phyloP scores from a whole-genome alignment of 768 basidiomycete genomes.

The Mrakia gelida region DNA sequence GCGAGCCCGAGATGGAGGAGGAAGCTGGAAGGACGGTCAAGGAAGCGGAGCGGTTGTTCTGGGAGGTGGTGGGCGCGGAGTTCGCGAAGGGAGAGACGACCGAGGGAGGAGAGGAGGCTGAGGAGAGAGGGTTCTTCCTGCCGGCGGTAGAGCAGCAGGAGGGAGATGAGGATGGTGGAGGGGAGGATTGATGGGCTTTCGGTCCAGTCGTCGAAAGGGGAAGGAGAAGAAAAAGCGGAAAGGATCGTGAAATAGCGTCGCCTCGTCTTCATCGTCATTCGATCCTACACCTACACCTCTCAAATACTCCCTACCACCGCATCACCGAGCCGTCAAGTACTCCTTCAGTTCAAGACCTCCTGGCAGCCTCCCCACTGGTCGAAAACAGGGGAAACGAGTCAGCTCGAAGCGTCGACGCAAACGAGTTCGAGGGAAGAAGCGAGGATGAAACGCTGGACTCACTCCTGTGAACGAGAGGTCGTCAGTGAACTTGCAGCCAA shows the following conservation, averaged over 20 bases:
- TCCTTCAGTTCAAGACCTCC: not conserved
- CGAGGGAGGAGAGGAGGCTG: slow-evolving; percentile 56
- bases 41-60: slow-evolving; percentile 59
- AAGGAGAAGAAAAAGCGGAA: not conserved
- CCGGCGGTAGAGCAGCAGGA: slow-evolving; percentile 16
- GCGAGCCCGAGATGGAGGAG: slow-evolving; percentile 52
- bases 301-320: not conserved
- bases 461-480: not conserved
- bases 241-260: no score
- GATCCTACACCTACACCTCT: no score
- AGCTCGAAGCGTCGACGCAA: no score
- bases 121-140: slow-evolving; percentile 50
- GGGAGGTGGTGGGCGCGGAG: slow-evolving; percentile 47
- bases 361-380: slow-evolving; percentile 4
- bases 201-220: not conserved
- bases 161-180: slow-evolving; percentile 4
- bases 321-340: not conserved
- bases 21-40: slow-evolving; percentile 47
- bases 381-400: no score
- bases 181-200: slow-evolving; percentile 6
- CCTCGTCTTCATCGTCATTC: no score
- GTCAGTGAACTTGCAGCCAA: not conserved
- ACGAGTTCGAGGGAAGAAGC: no score
- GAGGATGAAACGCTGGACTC: not conserved
- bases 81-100: slow-evolving; percentile 43